Conservation (phyloP, 106 monocot species). For the Phalaenopsis equestris region DNA sequence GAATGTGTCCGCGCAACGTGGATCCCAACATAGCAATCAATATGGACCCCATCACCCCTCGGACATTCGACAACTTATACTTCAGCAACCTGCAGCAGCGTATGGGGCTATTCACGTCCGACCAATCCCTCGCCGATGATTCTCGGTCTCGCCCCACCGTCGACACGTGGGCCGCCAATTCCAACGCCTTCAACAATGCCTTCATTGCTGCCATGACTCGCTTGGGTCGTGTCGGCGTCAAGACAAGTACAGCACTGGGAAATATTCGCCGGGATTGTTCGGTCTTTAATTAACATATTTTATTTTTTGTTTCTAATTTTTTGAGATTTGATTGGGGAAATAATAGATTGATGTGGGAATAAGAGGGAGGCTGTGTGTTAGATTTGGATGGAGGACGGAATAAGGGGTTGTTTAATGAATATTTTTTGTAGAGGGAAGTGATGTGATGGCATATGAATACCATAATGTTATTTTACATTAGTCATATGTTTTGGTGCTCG, state of each 20-base stretch:
- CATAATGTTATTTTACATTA: too few species aligned
- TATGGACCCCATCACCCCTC: slow-evolving; percentile 41
- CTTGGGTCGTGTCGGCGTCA: slow-evolving; percentile 36
- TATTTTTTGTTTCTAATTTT: background rate
- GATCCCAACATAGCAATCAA: slow-evolving; percentile 6
- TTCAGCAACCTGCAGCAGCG: slow-evolving; percentile 27
- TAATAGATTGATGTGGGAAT: background rate
- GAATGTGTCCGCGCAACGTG: slow-evolving; percentile 10
- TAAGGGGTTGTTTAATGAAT: too few species aligned
- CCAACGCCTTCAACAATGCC: slow-evolving; percentile 5
- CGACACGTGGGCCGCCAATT: slow-evolving; percentile 5
- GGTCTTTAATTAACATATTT: slow-evolving; percentile 17
- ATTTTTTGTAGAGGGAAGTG: too few species aligned
- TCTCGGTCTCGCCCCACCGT: slow-evolving; percentile 7
- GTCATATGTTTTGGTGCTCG: too few species aligned
- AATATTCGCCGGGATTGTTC: slow-evolving; percentile 38
- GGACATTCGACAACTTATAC: slow-evolving; percentile 40
- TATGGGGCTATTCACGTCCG: slow-evolving; percentile 29
- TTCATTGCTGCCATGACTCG: slow-evolving; percentile 36
- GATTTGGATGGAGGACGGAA: too few species aligned
- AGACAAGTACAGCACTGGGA: slow-evolving; percentile 21
- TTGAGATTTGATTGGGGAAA: background rate
- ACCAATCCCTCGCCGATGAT: slow-evolving; percentile 30
- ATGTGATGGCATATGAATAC: too few species aligned
- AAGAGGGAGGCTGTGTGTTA: background rate